Evolutionary conservation across 2,329 filamentous ascomycete species (phyloP).

Genomic region (Akanthomyces lecanii): DNA sequence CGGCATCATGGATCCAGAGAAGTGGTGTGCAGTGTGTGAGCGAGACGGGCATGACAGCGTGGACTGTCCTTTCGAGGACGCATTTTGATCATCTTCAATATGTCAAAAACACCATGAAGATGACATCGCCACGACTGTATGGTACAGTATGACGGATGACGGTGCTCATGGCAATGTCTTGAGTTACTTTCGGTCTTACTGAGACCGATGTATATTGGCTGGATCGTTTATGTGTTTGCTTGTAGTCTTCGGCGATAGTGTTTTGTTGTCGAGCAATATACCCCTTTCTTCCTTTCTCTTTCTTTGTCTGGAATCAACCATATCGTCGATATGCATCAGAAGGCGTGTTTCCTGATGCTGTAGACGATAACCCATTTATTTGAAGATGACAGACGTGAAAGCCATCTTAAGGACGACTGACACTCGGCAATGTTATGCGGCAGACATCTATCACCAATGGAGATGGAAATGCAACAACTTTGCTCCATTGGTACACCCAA

Average conservation of each 20-base stretch:
- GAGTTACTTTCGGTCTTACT: not conserved
- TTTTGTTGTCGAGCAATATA: slow-evolving; percentile 14
- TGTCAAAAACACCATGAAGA: not conserved
- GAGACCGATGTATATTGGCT: not conserved
- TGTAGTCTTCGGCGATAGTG: not conserved
- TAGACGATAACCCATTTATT: no score
- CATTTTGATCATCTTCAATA: slow-evolving; percentile 45
- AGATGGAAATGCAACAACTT: no score
- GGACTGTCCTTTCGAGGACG: slow-evolving; percentile 88
- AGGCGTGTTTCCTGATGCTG: no score
- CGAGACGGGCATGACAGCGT: slow-evolving; percentile 95
- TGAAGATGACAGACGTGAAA: no score
- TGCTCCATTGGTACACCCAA: no score
- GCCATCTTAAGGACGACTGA: no score
- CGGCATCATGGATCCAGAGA: slow-evolving; percentile 72
- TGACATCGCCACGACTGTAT: not conserved
- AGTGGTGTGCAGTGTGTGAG: slow-evolving; percentile 97
- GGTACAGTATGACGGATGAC: not conserved
- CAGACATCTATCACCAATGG: no score
- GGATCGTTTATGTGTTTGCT: not conserved
- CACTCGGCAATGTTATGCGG: no score
- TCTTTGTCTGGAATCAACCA: not conserved
- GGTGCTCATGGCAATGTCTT: not conserved
- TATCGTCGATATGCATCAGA: not conserved
- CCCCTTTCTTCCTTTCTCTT: not conserved